These are phyloP conservation scores for Paecilomyces sp. DNA, from an alignment of 2,329 filamentous ascomycete species.

Conservation along the genomic window DNA sequence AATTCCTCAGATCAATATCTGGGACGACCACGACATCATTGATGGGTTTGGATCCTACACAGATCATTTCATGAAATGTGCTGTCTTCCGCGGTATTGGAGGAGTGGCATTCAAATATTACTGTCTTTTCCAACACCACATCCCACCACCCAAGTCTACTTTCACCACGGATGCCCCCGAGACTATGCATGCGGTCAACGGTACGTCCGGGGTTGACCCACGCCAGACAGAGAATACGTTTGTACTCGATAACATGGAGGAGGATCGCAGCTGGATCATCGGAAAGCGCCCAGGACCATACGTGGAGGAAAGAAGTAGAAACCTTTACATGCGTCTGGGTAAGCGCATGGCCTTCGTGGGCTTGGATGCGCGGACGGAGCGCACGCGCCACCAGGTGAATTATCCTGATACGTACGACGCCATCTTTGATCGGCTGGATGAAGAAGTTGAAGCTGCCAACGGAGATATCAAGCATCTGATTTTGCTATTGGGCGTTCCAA, in stretches of 20 bases:
- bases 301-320: conserved; percentile 55
- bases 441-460: conserved; percentile 45
- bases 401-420: conserved; percentile 60
- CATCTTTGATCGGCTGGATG: conserved; percentile 50
- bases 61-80: conserved; percentile 59
- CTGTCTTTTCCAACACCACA: conserved; percentile 64
- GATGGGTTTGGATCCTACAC: conserved; percentile 61
- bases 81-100: conserved; percentile 59
- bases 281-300: conserved; percentile 65
- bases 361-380: conserved; percentile 58
- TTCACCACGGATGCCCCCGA: conserved; percentile 68
- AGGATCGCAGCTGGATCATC: conserved; percentile 70
- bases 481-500: conserved; percentile 63
- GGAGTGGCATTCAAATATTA: conserved; percentile 55
- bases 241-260: conserved; percentile 52
- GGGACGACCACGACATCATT: conserved; percentile 62
- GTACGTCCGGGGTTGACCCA: conserved; percentile 52
- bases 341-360: conserved; percentile 58
- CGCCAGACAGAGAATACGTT: conserved; percentile 68
- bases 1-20: conserved; percentile 59
- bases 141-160: conserved; percentile 76
- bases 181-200: conserved; percentile 45
- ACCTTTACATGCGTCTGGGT: conserved; percentile 57
- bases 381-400: conserved; percentile 89
- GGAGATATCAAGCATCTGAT: conserved; percentile 57